Percentiles rank a stretch among this genome's conserved stretches.
Conservation (phyloP, 23 red algal species). For the Agarophyton chilense region DNA sequence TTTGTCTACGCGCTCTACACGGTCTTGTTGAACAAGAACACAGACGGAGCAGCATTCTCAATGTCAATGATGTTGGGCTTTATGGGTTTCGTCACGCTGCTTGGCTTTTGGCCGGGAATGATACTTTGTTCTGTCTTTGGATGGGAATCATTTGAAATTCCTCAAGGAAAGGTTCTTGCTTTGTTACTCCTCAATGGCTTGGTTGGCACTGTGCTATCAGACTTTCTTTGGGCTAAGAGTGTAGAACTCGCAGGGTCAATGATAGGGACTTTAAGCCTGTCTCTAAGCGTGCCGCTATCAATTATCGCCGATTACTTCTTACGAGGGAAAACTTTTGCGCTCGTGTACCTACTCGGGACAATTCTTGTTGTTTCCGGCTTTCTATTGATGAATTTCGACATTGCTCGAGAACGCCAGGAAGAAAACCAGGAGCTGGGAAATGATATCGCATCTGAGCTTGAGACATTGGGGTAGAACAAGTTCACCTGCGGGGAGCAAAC, state of each 20-base stretch:
- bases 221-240: constrained; percentile 95
- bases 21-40: constrained; percentile 40
- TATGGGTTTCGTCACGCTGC: constrained; percentile 42
- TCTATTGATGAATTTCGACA: constrained; percentile 63
- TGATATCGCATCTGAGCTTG: background rate
- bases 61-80: constrained; percentile 79
- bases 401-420: background rate
- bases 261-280: constrained; percentile 83
- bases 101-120: constrained; percentile 46
- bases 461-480: background rate
- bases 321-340: background rate
- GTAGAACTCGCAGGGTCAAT: constrained; percentile 84
- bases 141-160: constrained; percentile 70
- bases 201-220: constrained; percentile 85
- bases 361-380: constrained; percentile 75
- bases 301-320: constrained; percentile 68
- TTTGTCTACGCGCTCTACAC: constrained; percentile 84
- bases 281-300: constrained; percentile 83
- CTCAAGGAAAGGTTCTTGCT: constrained; percentile 19
- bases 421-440: background rate
- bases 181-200: constrained; percentile 79
- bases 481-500: background rate
- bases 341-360: constrained; percentile 40
- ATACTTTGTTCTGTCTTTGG: constrained; percentile 36
- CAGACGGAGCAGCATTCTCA: background rate